phyloP scores from a whole-genome alignment of 345 rosid genomes.

The Brassica juncea region DNA sequence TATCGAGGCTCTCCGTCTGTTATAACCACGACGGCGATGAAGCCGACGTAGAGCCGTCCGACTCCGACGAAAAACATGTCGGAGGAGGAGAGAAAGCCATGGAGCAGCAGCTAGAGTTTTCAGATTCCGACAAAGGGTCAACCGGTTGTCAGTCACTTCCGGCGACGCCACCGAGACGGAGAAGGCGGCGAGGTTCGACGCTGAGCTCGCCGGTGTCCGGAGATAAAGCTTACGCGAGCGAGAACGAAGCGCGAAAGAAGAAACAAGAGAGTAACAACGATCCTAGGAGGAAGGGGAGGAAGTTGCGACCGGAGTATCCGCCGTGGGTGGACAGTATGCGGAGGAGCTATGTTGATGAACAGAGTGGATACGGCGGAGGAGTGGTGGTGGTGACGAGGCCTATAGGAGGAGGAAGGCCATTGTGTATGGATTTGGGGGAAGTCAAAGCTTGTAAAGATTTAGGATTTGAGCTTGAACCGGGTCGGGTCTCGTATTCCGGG shows the following conservation, averaged over 20 bases:
- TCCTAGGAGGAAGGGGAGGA: constrained; percentile 35
- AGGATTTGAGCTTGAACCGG: constrained; percentile 79
- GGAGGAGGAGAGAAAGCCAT: constrained; percentile 4
- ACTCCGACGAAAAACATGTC: constrained; percentile 18
- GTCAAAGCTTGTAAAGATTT: constrained; percentile 91
- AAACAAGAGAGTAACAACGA: constrained; percentile 46
- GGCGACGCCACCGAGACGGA: constrained; percentile 37
- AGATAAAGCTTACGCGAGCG: constrained; percentile 73
- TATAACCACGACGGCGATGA: constrained; percentile 38
- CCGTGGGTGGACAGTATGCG: constrained; percentile 43
- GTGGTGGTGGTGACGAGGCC: constrained; percentile 81
- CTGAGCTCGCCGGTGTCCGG: constrained; percentile 19
- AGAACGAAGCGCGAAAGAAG: constrained; percentile 56
- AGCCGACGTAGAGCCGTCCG: constrained; percentile 37
- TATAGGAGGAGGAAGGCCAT: constrained; percentile 67
- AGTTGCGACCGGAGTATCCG: constrained; percentile 35
- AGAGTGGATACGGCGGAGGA: constrained; percentile 46
- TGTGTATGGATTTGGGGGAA: constrained; percentile 92
- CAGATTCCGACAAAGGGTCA: constrained; percentile 40
- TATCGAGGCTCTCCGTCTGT: constrained; percentile 41
- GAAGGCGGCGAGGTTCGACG: background rate
- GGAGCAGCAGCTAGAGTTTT: constrained; percentile 14
- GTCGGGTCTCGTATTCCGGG: constrained; percentile 47
- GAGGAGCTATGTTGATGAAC: constrained; percentile 31
- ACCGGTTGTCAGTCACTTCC: constrained; percentile 27